Conservation (phyloP, 805 yeast species). For the Yarrowia yakushimensis region DNA sequence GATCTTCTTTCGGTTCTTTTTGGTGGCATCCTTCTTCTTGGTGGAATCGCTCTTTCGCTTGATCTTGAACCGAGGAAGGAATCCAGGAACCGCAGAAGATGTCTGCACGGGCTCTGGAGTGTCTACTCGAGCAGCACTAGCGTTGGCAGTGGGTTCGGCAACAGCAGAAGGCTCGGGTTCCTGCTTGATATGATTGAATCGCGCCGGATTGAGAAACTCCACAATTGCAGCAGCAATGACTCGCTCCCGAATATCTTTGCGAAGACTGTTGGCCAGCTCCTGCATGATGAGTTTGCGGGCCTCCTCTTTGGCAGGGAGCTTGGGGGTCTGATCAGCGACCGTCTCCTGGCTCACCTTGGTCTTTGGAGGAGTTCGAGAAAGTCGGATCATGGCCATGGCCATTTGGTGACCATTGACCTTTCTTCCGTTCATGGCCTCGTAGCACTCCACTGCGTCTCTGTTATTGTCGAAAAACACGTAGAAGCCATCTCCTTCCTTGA, state of each 20-base stretch:
- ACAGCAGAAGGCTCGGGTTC: not conserved
- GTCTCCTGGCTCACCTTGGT: not conserved
- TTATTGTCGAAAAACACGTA: constrained; percentile 64
- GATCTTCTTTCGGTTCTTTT: constrained; percentile 21
- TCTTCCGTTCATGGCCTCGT: constrained; percentile 56
- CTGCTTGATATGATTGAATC: constrained; percentile 26
- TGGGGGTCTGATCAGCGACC: not conserved
- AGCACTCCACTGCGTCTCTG: constrained; percentile 58
- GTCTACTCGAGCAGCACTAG: constrained; percentile 20
- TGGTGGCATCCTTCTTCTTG: constrained; percentile 24
- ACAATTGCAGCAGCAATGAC: constrained; percentile 66
- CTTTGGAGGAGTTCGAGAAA: not conserved
- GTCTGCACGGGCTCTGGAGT: not conserved
- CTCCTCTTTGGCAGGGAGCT: constrained; percentile 46
- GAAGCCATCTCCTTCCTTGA: constrained; percentile 62
- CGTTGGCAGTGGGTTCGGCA: not conserved
- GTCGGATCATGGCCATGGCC: constrained; percentile 50
- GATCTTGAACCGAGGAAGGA: constrained; percentile 28
- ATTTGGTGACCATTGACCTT: constrained; percentile 47
- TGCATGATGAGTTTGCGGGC: constrained; percentile 56
- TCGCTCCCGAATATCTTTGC: constrained; percentile 71
- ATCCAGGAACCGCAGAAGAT: not conserved
- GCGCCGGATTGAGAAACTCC: constrained; percentile 52
- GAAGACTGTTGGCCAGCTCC: constrained; percentile 60
- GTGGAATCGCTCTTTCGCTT: constrained; percentile 29